phyloP scores from a whole-genome alignment of 345 rosid genomes.

The Melaleuca quinquenervia region DNA sequence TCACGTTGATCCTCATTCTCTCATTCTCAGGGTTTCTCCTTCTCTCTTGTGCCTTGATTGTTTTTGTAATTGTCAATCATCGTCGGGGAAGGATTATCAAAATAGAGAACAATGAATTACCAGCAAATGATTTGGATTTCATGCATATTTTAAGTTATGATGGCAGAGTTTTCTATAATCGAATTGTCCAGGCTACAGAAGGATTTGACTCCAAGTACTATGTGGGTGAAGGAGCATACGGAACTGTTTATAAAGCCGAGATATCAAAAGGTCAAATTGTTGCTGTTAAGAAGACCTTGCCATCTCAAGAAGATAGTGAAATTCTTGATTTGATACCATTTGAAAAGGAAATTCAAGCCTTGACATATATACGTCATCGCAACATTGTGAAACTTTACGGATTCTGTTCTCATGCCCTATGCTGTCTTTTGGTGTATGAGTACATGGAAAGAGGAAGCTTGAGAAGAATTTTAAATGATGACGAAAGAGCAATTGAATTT shows the following conservation, averaged over 20 bases:
- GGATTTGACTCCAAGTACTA: neutral
- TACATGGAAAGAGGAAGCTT: neutral
- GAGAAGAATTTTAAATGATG: neutral
- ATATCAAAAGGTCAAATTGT: neutral
- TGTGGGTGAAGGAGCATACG: neutral
- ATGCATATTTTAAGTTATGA: neutral
- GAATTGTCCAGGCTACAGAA: rapidly evolving
- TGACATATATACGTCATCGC: neutral
- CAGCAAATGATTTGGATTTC: rapidly evolving
- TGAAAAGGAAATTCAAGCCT: neutral
- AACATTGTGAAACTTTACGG: neutral
- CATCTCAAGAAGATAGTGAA: neutral
- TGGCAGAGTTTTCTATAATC: neutral
- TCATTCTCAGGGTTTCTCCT: neutral
- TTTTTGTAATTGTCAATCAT: neutral
- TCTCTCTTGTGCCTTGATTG: neutral
- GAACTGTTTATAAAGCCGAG: neutral
- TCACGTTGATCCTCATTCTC: neutral
- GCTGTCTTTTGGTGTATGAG: neutral
- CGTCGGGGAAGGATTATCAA: neutral
- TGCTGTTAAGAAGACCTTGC: neutral
- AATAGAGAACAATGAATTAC: neutral
- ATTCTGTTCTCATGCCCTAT: neutral
- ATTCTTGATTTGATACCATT: rapidly evolving
- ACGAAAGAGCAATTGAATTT: neutral